Evolutionary conservation across 2,329 filamentous ascomycete species (phyloP), one percentile per base, ranked within the genome.

Genomic region (Polychaeton citri): DNA sequence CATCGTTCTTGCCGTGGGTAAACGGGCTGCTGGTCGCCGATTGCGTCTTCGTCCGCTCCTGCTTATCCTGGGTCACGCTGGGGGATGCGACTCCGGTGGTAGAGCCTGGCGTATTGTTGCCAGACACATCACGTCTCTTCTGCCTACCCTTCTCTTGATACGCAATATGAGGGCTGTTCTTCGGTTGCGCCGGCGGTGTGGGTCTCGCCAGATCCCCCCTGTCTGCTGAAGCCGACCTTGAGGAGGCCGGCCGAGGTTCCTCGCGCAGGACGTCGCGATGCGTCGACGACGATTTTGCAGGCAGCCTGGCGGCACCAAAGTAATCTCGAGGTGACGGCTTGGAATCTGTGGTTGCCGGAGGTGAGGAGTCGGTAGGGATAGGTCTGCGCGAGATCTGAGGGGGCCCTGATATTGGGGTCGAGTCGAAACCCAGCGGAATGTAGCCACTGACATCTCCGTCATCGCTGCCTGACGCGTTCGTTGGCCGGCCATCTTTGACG

Each of bases 161-260:
- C 16, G 85, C 81, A 49, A 93, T 93, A 51, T 94, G 86, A n/a
- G 86, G 84, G 12, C 83, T 86, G 2, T 44, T 38, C 37, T 76
- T 40, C 63, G 54, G 34, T 52, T 61, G 47, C 21, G 50, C 50
- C 51, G 5, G 51, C 52, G 2, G 42, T 42, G 10, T 54, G 30
- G n/a, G 41, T 40, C 13, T 58, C 55, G 34, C 63, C 55, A 44
- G 68, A 65, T 12, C 58, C 57, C 3, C 65, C 41, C 13, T 53
- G 40, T 13, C 57, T 46, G 37, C 55, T 54, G 34, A 65, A 17
- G 12, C 18, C 12, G 30, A 32, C 10, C 18, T 10, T 32, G 30
- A 12, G 18, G 30, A 32, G 12, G 12, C 13, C 12, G 30, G 30
- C 12, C 30, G 13, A 19, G 13, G 30, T 19, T 32, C 30, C 13